phyloP scores from a whole-genome alignment of 768 basidiomycete species.

The Hygrocybe punicea region DNA sequence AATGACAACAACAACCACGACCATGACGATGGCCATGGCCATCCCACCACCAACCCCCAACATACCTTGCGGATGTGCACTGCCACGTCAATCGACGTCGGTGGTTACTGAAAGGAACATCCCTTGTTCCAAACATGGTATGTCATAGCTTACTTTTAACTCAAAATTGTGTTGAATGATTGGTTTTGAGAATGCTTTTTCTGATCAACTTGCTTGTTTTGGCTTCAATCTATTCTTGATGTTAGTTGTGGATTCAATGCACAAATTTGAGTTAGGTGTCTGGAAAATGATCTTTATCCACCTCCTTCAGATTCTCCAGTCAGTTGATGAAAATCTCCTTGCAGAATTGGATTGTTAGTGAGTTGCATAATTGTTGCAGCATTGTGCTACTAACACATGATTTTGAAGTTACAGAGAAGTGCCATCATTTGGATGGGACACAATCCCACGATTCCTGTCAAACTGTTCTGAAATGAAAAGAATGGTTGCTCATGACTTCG shows the following conservation, averaged over 20 bases:
- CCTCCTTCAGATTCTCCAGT: slow-evolving; percentile 31
- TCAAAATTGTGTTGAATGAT: neutral
- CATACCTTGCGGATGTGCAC: too few species aligned
- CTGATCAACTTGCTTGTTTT: slow-evolving; percentile 12
- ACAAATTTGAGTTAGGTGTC: slow-evolving; percentile 41
- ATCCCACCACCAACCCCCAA: too few species aligned
- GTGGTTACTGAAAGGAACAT: slow-evolving; percentile 8
- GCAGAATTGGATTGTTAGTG: slow-evolving; percentile 24
- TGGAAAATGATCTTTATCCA: slow-evolving; percentile 40
- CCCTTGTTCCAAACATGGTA: slow-evolving; percentile 21
- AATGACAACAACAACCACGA: too few species aligned
- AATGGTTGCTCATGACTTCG: slow-evolving; percentile 22
- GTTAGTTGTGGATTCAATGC: slow-evolving; percentile 37
- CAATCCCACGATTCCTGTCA: slow-evolving; percentile 16
- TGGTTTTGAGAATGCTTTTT: slow-evolving; percentile 38
- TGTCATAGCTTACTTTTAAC: neutral
- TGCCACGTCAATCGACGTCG: too few species aligned
- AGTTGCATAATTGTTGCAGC: neutral
- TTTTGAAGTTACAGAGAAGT: slow-evolving; percentile 5
- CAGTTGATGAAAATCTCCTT: slow-evolving; percentile 12
- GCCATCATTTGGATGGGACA: slow-evolving; percentile 9
- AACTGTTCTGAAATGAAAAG: slow-evolving; percentile 24
- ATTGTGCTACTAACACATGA: neutral
- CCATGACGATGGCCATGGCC: too few species aligned
- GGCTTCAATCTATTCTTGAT: slow-evolving; percentile 25